Evolutionary conservation across 148 eudicot species (phyloP).

Genomic region (Vaccinium vitisidaea): DNA sequence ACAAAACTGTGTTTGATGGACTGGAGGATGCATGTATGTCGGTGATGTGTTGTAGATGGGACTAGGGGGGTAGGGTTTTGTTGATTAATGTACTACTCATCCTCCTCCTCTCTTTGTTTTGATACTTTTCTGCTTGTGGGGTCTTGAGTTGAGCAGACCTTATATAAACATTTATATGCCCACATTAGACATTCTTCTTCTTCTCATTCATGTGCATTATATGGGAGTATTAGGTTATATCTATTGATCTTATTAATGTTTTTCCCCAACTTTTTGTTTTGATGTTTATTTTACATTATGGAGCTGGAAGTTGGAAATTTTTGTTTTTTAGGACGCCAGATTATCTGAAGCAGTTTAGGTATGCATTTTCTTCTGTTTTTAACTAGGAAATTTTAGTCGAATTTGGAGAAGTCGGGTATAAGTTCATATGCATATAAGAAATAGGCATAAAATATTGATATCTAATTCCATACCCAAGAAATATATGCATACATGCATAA

Average conservation of each 20-base stretch:
- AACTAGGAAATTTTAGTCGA: neutral
- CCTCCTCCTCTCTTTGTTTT: neutral
- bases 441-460: neutral
- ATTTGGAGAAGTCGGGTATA: neutral
- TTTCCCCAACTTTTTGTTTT: neutral
- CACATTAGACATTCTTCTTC: neutral
- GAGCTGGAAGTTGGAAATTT: neutral
- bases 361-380: neutral
- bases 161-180: neutral
- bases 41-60: conserved; percentile 2
- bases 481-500: neutral
- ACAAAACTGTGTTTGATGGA: conserved; percentile 1
- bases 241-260: neutral
- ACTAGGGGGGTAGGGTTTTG: conserved; percentile 4
- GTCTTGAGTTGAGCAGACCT: conserved; percentile 12
- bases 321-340: neutral
- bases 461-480: neutral
- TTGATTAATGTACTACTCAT: neutral
- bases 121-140: conserved; percentile 23
- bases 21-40: neutral
- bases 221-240: no score
- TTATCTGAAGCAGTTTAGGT: neutral
- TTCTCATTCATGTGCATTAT: neutral
- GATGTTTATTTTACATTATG: neutral
- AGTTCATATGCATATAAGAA: neutral